Evolutionary conservation across 1,284 basidiomycete species (phyloP).

Genomic region (Boletus sp.): DNA sequence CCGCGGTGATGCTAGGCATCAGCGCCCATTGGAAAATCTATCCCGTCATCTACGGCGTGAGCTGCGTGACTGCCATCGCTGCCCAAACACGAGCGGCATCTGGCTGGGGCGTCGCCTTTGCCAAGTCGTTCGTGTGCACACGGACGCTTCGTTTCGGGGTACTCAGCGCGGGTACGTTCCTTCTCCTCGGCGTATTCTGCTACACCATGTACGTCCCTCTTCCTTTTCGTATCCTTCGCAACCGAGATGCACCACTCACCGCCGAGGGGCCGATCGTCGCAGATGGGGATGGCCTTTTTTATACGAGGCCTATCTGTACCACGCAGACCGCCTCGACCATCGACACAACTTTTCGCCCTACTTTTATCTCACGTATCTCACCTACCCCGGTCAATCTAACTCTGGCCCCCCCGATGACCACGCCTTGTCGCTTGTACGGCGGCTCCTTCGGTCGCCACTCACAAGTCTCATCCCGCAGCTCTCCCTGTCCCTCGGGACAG

Average conservation of each 20-base stretch:
- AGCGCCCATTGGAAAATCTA: slow-evolving; percentile 95
- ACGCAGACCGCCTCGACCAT: slow-evolving; percentile 87
- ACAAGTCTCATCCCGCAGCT: slow-evolving; percentile 77
- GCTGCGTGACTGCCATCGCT: slow-evolving; percentile 67
- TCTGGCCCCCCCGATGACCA: slow-evolving; percentile 28
- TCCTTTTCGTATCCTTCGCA: not conserved
- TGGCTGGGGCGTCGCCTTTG: slow-evolving; percentile 30
- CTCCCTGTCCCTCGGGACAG: slow-evolving; percentile 59
- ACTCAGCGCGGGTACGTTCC: slow-evolving; percentile 68
- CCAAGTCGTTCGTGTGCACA: slow-evolving; percentile 47
- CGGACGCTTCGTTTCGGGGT: slow-evolving; percentile 65
- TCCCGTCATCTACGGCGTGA: slow-evolving; percentile 85
- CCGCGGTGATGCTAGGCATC: slow-evolving; percentile 73
- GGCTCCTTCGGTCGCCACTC: slow-evolving; percentile 56
- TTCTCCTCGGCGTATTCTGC: slow-evolving; percentile 59
- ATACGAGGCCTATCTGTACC: slow-evolving; percentile 91
- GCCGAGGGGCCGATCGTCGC: not conserved
- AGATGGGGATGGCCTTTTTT: slow-evolving; percentile 95
- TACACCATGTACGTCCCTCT: slow-evolving; percentile 68
- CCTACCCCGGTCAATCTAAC: slow-evolving; percentile 47
- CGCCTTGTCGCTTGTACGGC: slow-evolving; percentile 43
- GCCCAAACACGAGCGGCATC: slow-evolving; percentile 18
- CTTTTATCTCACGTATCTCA: slow-evolving; percentile 92
- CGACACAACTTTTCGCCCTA: slow-evolving; percentile 98
- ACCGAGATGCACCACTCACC: slow-evolving; percentile 6